These are phyloP conservation scores for Patellaria atrata DNA, from an alignment of 495 filamentous ascomycete genomes.

Conservation along the genomic window DNA sequence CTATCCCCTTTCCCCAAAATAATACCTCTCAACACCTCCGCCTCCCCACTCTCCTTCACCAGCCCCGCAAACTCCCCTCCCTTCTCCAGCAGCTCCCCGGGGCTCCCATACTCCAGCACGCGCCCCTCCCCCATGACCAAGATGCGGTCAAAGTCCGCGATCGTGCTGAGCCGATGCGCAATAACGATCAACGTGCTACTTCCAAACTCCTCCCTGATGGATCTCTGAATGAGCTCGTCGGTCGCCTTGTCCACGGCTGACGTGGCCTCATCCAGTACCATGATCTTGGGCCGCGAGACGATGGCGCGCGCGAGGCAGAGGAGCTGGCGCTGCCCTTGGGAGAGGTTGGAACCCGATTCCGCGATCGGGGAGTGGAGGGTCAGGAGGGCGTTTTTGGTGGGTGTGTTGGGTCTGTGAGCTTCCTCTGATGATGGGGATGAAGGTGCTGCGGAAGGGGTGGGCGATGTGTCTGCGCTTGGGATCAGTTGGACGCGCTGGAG, in stretches of 20 bases:
- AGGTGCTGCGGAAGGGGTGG: slow-evolving; percentile 22
- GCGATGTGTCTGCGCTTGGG: slow-evolving; percentile 26
- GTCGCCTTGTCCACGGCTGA: slow-evolving; percentile 80
- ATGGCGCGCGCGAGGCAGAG: slow-evolving; percentile 82
- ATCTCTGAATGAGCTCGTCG: slow-evolving; percentile 65
- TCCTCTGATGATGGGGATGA: slow-evolving; percentile 10
- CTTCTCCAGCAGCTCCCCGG: slow-evolving; percentile 42
- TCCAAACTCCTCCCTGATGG: slow-evolving; percentile 67
- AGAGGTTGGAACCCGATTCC: slow-evolving; percentile 67
- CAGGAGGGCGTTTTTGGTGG: slow-evolving; percentile 44
- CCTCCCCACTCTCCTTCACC: too few species aligned
- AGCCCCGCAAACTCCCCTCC: too few species aligned
- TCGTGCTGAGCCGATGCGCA: slow-evolving; percentile 72
- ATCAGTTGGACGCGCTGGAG: slow-evolving; percentile 65
- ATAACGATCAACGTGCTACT: slow-evolving; percentile 67
- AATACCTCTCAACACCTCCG: too few species aligned
- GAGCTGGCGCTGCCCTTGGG: slow-evolving; percentile 78
- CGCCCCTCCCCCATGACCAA: slow-evolving; percentile 62
- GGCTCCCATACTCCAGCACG: slow-evolving; percentile 58
- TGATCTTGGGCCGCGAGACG: slow-evolving; percentile 61
- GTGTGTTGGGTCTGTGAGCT: slow-evolving; percentile 19
- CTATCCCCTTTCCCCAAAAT: too few species aligned
- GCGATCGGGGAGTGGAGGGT: slow-evolving; percentile 48
- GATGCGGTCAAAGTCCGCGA: slow-evolving; percentile 74
- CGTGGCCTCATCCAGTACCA: slow-evolving; percentile 86